Percentiles rank a stretch among this genome's conserved stretches.
These are phyloP conservation scores for Deinandra increscens DNA, from an alignment of 129 eudicot species.

Conservation along the genomic window DNA sequence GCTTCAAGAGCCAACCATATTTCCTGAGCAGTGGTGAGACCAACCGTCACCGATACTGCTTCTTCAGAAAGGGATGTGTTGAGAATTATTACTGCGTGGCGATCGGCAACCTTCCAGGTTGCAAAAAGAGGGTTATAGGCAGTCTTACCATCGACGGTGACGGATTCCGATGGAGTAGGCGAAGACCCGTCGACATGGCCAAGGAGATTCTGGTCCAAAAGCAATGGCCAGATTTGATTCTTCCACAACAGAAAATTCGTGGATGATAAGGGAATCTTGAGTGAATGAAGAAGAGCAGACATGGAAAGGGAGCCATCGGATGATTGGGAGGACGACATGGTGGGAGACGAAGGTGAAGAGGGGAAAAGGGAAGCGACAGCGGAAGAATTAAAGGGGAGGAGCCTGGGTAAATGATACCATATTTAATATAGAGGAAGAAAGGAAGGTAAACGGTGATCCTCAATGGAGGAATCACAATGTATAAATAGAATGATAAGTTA, in stretches of 20 bases:
- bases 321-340: slow-evolving; percentile 6
- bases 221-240: not conserved
- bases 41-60: too few relatives aligned
- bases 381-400: too few relatives aligned
- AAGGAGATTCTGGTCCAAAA: not conserved
- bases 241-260: not conserved
- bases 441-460: too few relatives aligned
- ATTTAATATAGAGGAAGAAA: too few relatives aligned
- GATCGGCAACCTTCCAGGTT: too few relatives aligned
- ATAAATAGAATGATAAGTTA: too few relatives aligned
- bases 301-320: slow-evolving; percentile 7
- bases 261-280: not conserved
- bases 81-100: too few relatives aligned
- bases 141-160: not conserved
- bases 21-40: too few relatives aligned
- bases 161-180: not conserved
- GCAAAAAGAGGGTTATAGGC: not conserved
- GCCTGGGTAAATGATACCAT: too few relatives aligned
- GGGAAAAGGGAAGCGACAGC: not conserved
- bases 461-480: too few relatives aligned
- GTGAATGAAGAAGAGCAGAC: not conserved
- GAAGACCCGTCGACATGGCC: not conserved
- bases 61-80: too few relatives aligned
- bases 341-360: slow-evolving; percentile 5
- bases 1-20: too few relatives aligned